phyloP scores from a whole-genome alignment of 176 grass and related monocot species.

The Calamus simplicifolius region DNA sequence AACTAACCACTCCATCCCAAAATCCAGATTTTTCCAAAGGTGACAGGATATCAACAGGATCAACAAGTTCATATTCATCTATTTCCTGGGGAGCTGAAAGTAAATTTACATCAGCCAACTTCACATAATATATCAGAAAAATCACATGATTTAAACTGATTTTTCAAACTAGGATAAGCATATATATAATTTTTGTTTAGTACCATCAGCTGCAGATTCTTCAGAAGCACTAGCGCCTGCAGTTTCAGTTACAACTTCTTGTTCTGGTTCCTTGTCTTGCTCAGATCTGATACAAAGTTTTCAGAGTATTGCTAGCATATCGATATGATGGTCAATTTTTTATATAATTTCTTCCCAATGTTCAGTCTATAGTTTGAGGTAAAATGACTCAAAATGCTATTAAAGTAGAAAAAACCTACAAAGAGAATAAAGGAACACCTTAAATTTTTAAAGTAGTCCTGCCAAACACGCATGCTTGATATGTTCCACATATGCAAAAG shows the following conservation, averaged over 20 bases:
- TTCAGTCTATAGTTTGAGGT: too few species aligned
- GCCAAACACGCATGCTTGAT: too few species aligned
- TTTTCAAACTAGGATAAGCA: not conserved
- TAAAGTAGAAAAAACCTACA: too few species aligned
- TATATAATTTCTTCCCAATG: too few species aligned
- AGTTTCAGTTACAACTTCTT: slow-evolving; percentile 64
- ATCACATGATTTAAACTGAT: too few species aligned
- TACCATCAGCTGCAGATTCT: slow-evolving; percentile 60
- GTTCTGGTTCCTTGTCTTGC: slow-evolving; percentile 92
- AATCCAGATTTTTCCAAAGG: slow-evolving; percentile 98
- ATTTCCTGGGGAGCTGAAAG: slow-evolving; percentile 67
- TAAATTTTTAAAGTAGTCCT: too few species aligned
- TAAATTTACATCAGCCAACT: slow-evolving; percentile 18
- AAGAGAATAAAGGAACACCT: too few species aligned
- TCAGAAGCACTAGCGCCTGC: slow-evolving; percentile 42
- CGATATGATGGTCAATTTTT: too few species aligned
- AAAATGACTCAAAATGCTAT: too few species aligned
- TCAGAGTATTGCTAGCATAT: too few species aligned
- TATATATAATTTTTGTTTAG: slow-evolving; percentile 7
- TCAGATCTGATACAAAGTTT: slow-evolving; percentile 64
- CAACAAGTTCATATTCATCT: slow-evolving; percentile 98
- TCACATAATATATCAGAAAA: not conserved
- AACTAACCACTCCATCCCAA: slow-evolving; percentile 93
- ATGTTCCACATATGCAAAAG: too few species aligned
- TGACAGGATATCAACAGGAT: slow-evolving; percentile 93